Percentiles rank a stretch among this genome's conserved stretches.
These are phyloP conservation scores for Malassezia brasiliensis DNA, from an alignment of 1,284 basidiomycete species.

Conservation along the genomic window DNA sequence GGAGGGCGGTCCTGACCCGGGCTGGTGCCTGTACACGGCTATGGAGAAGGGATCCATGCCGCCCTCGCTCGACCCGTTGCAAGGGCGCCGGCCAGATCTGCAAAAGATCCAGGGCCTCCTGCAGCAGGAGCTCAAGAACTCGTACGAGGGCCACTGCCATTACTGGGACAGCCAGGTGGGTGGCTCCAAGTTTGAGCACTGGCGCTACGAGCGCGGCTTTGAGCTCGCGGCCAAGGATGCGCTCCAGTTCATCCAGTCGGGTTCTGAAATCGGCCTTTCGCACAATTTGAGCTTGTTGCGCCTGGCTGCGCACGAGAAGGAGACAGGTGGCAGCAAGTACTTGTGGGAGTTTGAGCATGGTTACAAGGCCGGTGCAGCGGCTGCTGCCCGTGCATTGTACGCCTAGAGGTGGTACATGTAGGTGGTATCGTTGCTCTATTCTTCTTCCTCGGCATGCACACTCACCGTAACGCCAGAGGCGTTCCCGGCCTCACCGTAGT, in stretches of 20 bases:
- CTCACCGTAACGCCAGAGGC: constrained; percentile 12
- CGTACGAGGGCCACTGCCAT: constrained; percentile 12
- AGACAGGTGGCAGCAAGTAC: constrained; percentile 49
- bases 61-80: constrained; percentile 9
- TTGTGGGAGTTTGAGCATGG: constrained; percentile 53
- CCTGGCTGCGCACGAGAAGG: constrained; percentile 51
- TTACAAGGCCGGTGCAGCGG: constrained; percentile 52
- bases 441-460: constrained; percentile 17
- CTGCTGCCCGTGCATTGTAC: neutral
- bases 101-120: neutral
- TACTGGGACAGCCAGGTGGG: constrained; percentile 53
- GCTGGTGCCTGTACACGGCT: constrained; percentile 68
- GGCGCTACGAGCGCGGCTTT: constrained; percentile 62
- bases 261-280: constrained; percentile 58
- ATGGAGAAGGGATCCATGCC: constrained; percentile 60
- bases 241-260: constrained; percentile 53
- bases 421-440: neutral
- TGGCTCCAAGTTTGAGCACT: constrained; percentile 56
- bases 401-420: neutral
- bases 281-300: constrained; percentile 57
- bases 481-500: neutral
- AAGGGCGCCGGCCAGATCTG: neutral
- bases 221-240: constrained; percentile 63
- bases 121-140: constrained; percentile 16
- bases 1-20: constrained; percentile 59